phyloP scores from a whole-genome alignment of 257 asterid species.

The Solanum okadae region DNA sequence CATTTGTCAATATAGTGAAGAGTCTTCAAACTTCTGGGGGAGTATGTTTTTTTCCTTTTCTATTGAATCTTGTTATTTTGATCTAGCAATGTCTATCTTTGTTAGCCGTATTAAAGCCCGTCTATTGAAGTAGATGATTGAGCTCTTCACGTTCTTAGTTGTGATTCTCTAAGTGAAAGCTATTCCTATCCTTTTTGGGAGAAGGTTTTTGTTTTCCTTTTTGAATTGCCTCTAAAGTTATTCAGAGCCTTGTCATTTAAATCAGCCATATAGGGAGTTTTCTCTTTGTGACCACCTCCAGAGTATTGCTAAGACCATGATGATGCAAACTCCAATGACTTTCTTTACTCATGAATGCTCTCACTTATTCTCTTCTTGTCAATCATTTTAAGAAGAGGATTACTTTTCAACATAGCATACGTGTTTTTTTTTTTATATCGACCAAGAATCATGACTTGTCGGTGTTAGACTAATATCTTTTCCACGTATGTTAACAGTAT shows the following conservation, averaged over 20 bases:
- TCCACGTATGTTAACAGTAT: not conserved
- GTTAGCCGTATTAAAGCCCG: not conserved
- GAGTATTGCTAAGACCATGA: not conserved
- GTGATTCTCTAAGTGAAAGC: not conserved
- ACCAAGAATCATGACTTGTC: not conserved
- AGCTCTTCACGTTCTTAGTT: not conserved
- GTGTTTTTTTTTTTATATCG: not conserved
- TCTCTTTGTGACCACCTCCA: not conserved
- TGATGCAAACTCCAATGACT: not conserved
- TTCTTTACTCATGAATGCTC: not conserved
- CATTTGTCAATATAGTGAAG: conserved; percentile 72
- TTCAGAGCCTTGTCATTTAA: not conserved
- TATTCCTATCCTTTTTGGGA: not conserved
- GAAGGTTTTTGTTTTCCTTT: not conserved
- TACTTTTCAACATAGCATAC: not conserved
- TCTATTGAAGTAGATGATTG: not conserved
- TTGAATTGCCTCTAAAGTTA: not conserved
- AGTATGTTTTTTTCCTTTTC: conserved; percentile 28
- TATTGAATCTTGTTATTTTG: not conserved
- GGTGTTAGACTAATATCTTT: not conserved
- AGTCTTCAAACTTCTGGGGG: conserved; percentile 87
- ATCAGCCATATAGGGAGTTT: not conserved
- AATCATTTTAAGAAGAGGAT: not conserved
- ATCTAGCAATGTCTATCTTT: not conserved
- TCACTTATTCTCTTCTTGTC: not conserved